These are phyloP conservation scores for Rubia tinctorum DNA, from an alignment of 305 asterid genomes.

Conservation along the genomic window DNA sequence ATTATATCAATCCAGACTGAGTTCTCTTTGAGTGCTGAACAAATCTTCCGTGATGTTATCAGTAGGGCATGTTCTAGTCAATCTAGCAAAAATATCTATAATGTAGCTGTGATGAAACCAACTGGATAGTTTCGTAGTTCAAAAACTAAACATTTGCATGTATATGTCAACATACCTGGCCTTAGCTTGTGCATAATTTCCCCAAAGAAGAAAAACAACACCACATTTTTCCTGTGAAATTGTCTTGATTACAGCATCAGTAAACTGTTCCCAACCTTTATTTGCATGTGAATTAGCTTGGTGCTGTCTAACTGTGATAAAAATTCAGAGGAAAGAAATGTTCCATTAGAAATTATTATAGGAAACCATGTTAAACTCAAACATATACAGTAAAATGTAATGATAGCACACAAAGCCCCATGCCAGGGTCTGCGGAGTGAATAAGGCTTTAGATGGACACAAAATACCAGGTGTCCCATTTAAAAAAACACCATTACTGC, in stretches of 20 bases:
- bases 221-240: slow-evolving; percentile 78
- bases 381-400: neutral
- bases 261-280: slow-evolving; percentile 98
- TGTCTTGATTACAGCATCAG: slow-evolving; percentile 87
- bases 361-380: neutral
- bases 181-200: slow-evolving; percentile 97
- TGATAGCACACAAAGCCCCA: neutral
- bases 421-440: neutral
- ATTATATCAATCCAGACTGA: neutral
- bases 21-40: neutral
- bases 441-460: neutral
- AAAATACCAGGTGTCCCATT: neutral
- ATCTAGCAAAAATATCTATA: neutral
- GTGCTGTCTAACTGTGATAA: slow-evolving; percentile 68
- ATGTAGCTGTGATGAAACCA: neutral
- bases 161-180: slow-evolving; percentile 44
- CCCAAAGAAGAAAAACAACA: slow-evolving; percentile 98
- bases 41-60: neutral
- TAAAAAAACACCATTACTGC: neutral
- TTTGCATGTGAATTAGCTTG: slow-evolving; percentile 97
- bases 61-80: neutral
- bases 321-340: slow-evolving; percentile 6
- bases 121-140: neutral
- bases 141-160: neutral
- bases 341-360: slow-evolving; percentile 7